Percentiles rank a stretch among this genome's conserved stretches.
phyloP scores from a whole-genome alignment of 495 filamentous ascomycete genomes.

The Hypoxylon crocopeplum region DNA sequence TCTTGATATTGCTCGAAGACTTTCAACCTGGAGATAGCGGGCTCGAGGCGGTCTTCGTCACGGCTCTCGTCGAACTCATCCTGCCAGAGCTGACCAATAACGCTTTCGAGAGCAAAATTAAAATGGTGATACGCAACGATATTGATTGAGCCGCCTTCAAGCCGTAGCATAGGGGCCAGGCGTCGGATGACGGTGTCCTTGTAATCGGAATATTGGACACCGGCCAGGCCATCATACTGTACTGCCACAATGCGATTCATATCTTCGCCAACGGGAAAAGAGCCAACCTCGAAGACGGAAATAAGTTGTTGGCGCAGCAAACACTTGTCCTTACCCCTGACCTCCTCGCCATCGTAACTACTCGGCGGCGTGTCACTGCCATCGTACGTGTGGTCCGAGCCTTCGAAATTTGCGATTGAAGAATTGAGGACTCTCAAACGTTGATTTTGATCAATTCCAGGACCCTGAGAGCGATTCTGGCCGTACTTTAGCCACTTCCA shows the following conservation, averaged over 20 bases:
- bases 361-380: background rate
- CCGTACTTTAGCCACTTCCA: slow-evolving; percentile 3
- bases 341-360: background rate
- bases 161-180: background rate
- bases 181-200: background rate
- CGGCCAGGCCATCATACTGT: too few species aligned
- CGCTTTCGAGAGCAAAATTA: background rate
- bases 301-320: background rate
- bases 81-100: too few species aligned
- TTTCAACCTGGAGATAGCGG: background rate
- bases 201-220: background rate
- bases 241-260: too few species aligned
- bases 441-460: background rate
- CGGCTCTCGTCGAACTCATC: too few species aligned
- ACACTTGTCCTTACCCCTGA: background rate
- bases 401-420: background rate
- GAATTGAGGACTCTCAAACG: too few species aligned
- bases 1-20: background rate
- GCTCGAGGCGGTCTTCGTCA: too few species aligned
- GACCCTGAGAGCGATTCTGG: background rate
- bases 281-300: background rate
- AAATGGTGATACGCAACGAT: background rate
- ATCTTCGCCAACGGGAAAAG: background rate
- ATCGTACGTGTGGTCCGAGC: background rate
- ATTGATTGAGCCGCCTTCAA: background rate